These are phyloP conservation scores for Neurospora sp. DNA, from an alignment of 2,329 filamentous ascomycete genomes.

Conservation along the genomic window DNA sequence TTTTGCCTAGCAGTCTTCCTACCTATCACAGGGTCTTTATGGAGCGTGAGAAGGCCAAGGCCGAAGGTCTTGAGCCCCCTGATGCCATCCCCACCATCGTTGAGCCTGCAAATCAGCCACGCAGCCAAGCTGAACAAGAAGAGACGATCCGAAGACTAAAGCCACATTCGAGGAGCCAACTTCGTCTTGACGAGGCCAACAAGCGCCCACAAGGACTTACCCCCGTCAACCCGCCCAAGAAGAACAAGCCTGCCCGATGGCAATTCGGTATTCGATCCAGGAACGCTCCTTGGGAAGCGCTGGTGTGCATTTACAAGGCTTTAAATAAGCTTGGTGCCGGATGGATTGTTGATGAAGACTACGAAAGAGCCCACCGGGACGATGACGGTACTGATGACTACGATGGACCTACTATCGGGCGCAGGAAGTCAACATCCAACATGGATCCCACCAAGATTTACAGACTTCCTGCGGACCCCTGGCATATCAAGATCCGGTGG, in stretches of 20 bases:
- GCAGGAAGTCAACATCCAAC: slow-evolving; percentile 22
- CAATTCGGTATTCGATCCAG: slow-evolving; percentile 95
- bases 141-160: slow-evolving; percentile 73
- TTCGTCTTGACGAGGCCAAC: slow-evolving; percentile 55
- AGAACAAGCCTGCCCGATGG: slow-evolving; percentile 78
- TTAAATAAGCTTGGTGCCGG: slow-evolving; percentile 78
- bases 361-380: slow-evolving; percentile 34
- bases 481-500: slow-evolving; percentile 89
- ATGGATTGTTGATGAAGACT: slow-evolving; percentile 64
- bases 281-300: slow-evolving; percentile 87
- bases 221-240: slow-evolving; percentile 54
- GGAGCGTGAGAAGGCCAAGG: slow-evolving; percentile 52
- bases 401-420: slow-evolving; percentile 19
- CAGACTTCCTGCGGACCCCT: slow-evolving; percentile 82
- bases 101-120: slow-evolving; percentile 39
- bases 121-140: slow-evolving; percentile 66
- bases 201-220: slow-evolving; percentile 53
- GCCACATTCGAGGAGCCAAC: slow-evolving; percentile 66
- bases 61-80: slow-evolving; percentile 34
- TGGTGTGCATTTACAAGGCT: slow-evolving; percentile 91
- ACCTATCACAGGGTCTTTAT: slow-evolving; percentile 87
- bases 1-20: slow-evolving; percentile 83
- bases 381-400: slow-evolving; percentile 33
- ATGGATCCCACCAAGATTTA: slow-evolving; percentile 55
- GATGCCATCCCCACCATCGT: slow-evolving; percentile 33